A percentile compares a stretch with the other conserved stretches of the same genome.
phyloP scores from a whole-genome alignment of 2,329 filamentous ascomycete genomes.

The Ophiostoma piceae region DNA sequence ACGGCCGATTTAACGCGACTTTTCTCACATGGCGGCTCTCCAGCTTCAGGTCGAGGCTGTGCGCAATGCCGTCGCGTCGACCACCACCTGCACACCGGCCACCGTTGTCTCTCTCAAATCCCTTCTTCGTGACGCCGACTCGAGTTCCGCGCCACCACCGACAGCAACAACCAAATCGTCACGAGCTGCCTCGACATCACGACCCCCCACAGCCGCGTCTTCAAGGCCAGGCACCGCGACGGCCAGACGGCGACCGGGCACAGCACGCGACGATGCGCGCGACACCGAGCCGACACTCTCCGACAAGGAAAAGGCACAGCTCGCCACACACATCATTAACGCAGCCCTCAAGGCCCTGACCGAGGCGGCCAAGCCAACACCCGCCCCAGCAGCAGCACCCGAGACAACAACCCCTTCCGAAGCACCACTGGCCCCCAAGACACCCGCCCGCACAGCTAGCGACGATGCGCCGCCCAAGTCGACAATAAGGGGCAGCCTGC shows the following conservation, averaged over 20 bases:
- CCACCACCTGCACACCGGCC: conserved; percentile 44
- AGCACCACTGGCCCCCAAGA: background rate
- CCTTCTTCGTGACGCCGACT: conserved; percentile 37
- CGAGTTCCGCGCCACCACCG: conserved; percentile 28
- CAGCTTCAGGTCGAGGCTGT: conserved; percentile 42
- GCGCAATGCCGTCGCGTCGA: conserved; percentile 43
- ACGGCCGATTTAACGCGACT: background rate
- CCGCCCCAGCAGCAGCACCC: conserved; percentile 31
- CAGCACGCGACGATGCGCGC: conserved; percentile 23
- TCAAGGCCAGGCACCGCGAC: conserved; percentile 30
- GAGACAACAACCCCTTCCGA: background rate
- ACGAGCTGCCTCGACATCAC: conserved; percentile 25
- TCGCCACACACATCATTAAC: conserved; percentile 72
- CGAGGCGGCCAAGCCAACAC: conserved; percentile 55
- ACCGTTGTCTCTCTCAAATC: conserved; percentile 44
- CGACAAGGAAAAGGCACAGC: conserved; percentile 56
- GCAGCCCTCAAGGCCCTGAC: conserved; percentile 61
- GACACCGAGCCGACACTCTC: conserved; percentile 35
- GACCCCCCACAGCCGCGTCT: conserved; percentile 29
- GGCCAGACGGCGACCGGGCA: conserved; percentile 27
- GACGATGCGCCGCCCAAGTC: conserved; percentile 30
- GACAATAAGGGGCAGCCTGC: conserved; percentile 40
- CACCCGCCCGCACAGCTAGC: conserved; percentile 2
- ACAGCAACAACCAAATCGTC: conserved; percentile 20
- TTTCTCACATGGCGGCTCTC: conserved; percentile 36